phyloP scores from a whole-genome alignment of 1,139 yeast species.

The Meyerozyma athensensis region DNA sequence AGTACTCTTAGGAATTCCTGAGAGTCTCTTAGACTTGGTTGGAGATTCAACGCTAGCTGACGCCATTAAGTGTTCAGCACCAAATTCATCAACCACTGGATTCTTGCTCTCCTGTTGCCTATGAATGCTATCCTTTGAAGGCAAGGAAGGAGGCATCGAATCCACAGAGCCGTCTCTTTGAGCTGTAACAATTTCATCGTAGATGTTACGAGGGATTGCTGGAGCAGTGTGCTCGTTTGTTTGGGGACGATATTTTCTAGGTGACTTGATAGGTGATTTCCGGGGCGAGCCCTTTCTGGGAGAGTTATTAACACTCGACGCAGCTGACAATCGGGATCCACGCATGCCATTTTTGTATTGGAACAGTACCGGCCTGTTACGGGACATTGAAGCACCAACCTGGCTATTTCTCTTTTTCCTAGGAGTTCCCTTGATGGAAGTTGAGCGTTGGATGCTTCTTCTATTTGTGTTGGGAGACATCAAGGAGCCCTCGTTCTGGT shows the following conservation, averaged over 20 bases:
- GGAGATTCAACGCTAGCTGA: constrained; percentile 23
- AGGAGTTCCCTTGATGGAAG: constrained; percentile 22
- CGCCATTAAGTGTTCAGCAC: constrained; percentile 22
- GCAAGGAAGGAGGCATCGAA: constrained; percentile 38
- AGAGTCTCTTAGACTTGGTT: constrained; percentile 23
- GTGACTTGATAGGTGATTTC: constrained; percentile 15
- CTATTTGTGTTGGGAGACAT: constrained; percentile 8
- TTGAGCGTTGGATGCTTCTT: constrained; percentile 9
- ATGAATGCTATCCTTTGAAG: constrained; percentile 31
- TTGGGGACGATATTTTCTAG: constrained; percentile 14
- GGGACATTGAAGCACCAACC: constrained; percentile 51
- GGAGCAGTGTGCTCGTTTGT: constrained; percentile 17
- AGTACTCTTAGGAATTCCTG: constrained; percentile 24
- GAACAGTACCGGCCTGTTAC: constrained; percentile 54
- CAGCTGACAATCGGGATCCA: constrained; percentile 12
- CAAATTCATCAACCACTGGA: constrained; percentile 24
- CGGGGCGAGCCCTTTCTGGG: constrained; percentile 21
- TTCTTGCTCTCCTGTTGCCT: constrained; percentile 12
- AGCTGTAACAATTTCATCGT: constrained; percentile 43
- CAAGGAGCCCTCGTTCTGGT: constrained; percentile 30
- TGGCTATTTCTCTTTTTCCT: constrained; percentile 43
- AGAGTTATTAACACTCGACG: constrained; percentile 22
- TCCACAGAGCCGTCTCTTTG: constrained; percentile 25
- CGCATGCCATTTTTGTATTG: constrained; percentile 21
- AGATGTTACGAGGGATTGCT: constrained; percentile 42